Evolutionary conservation across 75 land plant species (phyloP), one percentile per base, ranked within the genome.

Genomic region (Pinus taeda): DNA sequence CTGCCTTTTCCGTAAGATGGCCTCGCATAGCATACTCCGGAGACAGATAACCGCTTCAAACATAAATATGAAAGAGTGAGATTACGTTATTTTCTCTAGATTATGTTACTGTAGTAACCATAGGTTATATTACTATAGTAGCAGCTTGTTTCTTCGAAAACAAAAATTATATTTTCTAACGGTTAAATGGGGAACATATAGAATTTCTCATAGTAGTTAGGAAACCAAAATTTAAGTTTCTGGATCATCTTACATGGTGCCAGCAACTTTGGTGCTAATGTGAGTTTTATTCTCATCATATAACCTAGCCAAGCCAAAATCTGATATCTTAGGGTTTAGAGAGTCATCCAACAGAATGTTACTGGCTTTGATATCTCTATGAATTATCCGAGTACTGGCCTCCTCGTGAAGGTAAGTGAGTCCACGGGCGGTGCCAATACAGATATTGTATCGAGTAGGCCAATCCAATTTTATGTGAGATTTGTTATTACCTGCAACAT

Each of bases 371-470:
- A 95, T 89, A 75, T 95, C 98, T 65, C 98, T 81, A 76, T 95
- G 98, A 15, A 95, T 86, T 67, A 95, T 89, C 57, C 90, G 73
- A 9, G 82, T 58, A 59, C 87, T 79, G 53, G 93, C 90, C 30
- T 93, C 98, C 60, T 95, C 98, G 73, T 95, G 98, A 63, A 95
- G 91, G 78, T 93, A 95, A 66, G 90, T 80, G n/a, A 95, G 85
- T 36, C 93, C 95, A 70, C 90, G 79, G 64, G 98, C 95, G 1
- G 74, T 67, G 3, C 91, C 93, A 59, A 87, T 26, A 73, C 89
- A 89, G 59, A 91, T 83, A 4, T 75, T 79, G 81, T 72, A 87
- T 9, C 93, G 87, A 1, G 77, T 83, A 57, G 83, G 55, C 93
- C 93, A 91, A 66, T 83, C 77, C 18, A 90, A 81, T 15, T 62